Percentiles rank a stretch among this genome's conserved stretches.
phyloP scores from a whole-genome alignment of 2,329 filamentous ascomycete genomes.

The Boeremia lycopersici region DNA sequence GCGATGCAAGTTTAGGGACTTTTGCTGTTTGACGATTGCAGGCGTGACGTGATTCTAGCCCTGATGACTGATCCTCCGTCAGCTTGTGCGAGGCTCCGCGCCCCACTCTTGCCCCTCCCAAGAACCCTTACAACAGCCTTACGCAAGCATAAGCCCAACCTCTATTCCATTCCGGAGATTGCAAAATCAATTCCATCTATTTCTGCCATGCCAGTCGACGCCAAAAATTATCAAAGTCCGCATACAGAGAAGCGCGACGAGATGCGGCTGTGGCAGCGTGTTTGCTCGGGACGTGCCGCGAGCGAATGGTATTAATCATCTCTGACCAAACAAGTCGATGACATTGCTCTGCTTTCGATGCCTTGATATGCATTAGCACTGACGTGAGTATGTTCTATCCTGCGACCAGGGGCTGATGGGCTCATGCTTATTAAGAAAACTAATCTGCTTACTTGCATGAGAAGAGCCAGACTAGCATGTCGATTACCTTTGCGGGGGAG shows the following conservation, averaged over 20 bases:
- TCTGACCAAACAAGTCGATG: neutral
- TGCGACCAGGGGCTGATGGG: neutral
- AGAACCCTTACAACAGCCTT: neutral
- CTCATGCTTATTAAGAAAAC: constrained; percentile 28
- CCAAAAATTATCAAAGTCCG: neutral
- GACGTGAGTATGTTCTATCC: neutral
- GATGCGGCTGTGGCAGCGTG: neutral
- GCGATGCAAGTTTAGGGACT: too few species aligned
- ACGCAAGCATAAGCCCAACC: neutral
- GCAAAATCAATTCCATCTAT: neutral
- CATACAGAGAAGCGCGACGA: neutral
- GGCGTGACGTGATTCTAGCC: neutral
- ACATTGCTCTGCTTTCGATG: neutral
- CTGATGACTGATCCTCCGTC: constrained; percentile 7
- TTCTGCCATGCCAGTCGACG: neutral
- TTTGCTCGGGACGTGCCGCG: neutral
- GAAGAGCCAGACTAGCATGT: constrained; percentile 12
- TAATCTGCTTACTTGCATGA: constrained; percentile 27
- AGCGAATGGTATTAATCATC: neutral
- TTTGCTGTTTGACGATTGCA: neutral
- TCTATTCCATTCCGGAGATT: neutral
- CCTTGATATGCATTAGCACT: neutral
- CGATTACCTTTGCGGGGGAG: constrained; percentile 18
- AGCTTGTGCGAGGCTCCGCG: neutral
- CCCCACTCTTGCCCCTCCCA: too few species aligned